Evolutionary conservation across 306 rosid species (phyloP).

Genomic region (Morella rubra): DNA sequence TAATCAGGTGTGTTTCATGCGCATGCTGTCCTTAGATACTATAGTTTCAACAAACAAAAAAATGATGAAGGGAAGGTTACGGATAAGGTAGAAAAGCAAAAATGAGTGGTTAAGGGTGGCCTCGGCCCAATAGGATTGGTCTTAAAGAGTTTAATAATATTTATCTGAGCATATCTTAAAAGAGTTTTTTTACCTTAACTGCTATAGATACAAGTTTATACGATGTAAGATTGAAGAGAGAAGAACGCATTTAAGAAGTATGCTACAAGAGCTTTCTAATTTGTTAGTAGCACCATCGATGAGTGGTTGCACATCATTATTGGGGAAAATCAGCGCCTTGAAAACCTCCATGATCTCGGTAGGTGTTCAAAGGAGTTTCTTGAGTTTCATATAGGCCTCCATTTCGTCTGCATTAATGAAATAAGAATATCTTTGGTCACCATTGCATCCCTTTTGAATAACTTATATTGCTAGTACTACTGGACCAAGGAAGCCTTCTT

Average conservation of each 20-base stretch:
- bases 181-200: too few species aligned
- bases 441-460: not conserved
- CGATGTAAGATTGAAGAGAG: too few species aligned
- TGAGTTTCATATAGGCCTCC: slow-evolving; percentile 1
- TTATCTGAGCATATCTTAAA: too few species aligned
- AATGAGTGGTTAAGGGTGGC: too few species aligned
- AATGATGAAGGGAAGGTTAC: too few species aligned
- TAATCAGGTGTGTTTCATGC: not conserved
- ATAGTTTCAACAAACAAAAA: too few species aligned
- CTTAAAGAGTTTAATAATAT: too few species aligned
- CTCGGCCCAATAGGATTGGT: too few species aligned
- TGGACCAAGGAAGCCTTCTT: not conserved
- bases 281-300: slow-evolving; percentile 44
- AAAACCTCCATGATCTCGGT: slow-evolving; percentile 37
- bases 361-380: slow-evolving; percentile 25
- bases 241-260: not conserved
- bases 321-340: slow-evolving; percentile 24
- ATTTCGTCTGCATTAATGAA: slow-evolving; percentile 21
- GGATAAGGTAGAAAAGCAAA: too few species aligned
- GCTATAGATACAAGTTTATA: too few species aligned
- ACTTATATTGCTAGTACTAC: not conserved
- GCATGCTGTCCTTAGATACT: too few species aligned
- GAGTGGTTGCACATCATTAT: slow-evolving; percentile 22
- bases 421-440: not conserved
- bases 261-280: slow-evolving; percentile 25